A percentile compares a stretch with the other conserved stretches of the same genome.
Evolutionary conservation across 108 stramenopile species (phyloP).

Genomic region (Seminavis robusta): DNA sequence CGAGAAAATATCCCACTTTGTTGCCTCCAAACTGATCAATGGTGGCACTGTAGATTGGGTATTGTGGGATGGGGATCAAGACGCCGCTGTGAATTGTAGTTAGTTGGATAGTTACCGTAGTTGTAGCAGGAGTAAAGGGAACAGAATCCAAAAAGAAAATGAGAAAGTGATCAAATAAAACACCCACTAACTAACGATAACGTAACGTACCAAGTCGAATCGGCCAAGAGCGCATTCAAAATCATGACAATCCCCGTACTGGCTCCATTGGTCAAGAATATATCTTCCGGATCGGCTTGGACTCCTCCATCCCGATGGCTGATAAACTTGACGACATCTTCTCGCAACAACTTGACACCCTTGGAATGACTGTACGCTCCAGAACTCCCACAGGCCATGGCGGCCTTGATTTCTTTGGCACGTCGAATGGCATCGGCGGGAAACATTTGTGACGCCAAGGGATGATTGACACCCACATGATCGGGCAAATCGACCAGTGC

Average conservation of each 20-base stretch:
- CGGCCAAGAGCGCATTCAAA: slow-evolving; percentile 72
- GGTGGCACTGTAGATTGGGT: slow-evolving; percentile 94
- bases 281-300: slow-evolving; percentile 64
- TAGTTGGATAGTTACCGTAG: neutral
- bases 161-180: neutral
- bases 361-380: slow-evolving; percentile 89
- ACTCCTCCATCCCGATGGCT: slow-evolving; percentile 64
- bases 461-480: slow-evolving; percentile 72
- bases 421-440: slow-evolving; percentile 73
- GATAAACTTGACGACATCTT: slow-evolving; percentile 88
- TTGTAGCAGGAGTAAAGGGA: neutral
- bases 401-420: slow-evolving; percentile 61
- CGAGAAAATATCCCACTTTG: slow-evolving; percentile 89
- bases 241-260: slow-evolving; percentile 81
- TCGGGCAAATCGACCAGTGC: slow-evolving; percentile 81
- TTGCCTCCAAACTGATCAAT: slow-evolving; percentile 81
- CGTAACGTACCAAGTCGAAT: slow-evolving; percentile 40
- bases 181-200: neutral
- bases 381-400: slow-evolving; percentile 58
- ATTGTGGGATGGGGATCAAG: slow-evolving; percentile 97
- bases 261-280: slow-evolving; percentile 96
- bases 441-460: slow-evolving; percentile 46
- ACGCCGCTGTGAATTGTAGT: slow-evolving; percentile 48
- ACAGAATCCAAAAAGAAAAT: neutral
- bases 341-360: slow-evolving; percentile 64